Base-by-base conservation (phyloP, 2,329 filamentous ascomycete genomes). In the Neoarthrinium moseri region DNA sequence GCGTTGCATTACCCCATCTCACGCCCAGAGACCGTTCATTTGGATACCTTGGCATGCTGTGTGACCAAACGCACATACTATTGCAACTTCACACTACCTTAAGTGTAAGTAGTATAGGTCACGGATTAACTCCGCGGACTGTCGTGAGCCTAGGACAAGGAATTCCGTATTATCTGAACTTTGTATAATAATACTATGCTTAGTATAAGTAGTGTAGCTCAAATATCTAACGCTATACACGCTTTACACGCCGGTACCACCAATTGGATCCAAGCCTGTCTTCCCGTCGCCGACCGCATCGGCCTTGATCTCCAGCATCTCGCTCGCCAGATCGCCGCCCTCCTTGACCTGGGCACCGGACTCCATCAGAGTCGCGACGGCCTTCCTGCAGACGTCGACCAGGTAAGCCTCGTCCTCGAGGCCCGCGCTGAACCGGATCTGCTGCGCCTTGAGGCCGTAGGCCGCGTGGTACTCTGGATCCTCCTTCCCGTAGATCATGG, bases 351-450 rank as follows among this genome's bases (percentile, higher is more conserved):
- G 45, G 7, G 30, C 26, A 20, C 45, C 41, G 5, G 30, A 13
- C 29, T 48, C 29, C 29, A 39, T 13, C 7, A 49, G 6, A 6
- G 43, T 27, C 7, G 38, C 30, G 10, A 49, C 35, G 5, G 49
- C 49, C 5, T 23, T 42, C 21, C 39, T 42, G 35, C 33, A 44
- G 2, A 47, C 46, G 6, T 30, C 70, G 21, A 72, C 47, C 47
- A 78, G 36, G 35, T 72, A 68, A 40, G 61, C 61, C 50, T 62
- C 60, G 2, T 64, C 61, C 56, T 80, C 77, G 22, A 78, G 48
- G 3, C 75, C 76, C 1, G 70, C 74, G 21, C 68, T 69, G 17
- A 80, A 63, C 4, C 76, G 60, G 15, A 79, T 63, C 42, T 72
- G 68, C 47, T 70, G 66, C 47, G 65, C 61, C 44, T 55, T 56